Evolutionary conservation across 140 eudicot genomes (phyloP).

Genomic region (Erigeron philadelphicus): DNA sequence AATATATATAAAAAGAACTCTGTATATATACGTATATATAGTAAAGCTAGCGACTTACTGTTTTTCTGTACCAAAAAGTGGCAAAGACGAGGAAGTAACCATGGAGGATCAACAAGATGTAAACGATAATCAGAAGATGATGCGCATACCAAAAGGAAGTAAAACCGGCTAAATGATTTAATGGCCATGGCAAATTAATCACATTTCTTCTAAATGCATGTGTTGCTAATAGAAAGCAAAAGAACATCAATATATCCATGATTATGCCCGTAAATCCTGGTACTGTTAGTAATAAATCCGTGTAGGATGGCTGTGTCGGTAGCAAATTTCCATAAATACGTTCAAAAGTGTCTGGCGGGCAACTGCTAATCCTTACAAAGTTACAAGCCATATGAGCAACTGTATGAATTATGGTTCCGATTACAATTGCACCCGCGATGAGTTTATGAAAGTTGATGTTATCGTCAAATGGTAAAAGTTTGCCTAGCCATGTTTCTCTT

Average conservation of each 20-base stretch:
- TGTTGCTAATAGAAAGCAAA: slow-evolving; percentile 69
- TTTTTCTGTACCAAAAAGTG: slow-evolving; percentile 53
- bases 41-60: slow-evolving; percentile 50
- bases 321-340: slow-evolving; percentile 47
- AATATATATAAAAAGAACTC: not conserved
- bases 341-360: slow-evolving; percentile 42
- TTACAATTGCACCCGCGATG: slow-evolving; percentile 48
- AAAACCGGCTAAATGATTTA: slow-evolving; percentile 73
- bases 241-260: slow-evolving; percentile 69
- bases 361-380: slow-evolving; percentile 46
- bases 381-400: slow-evolving; percentile 56
- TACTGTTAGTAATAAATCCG: slow-evolving; percentile 39
- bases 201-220: slow-evolving; percentile 82
- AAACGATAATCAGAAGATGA: slow-evolving; percentile 74
- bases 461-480: slow-evolving; percentile 71
- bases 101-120: slow-evolving; percentile 65
- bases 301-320: slow-evolving; percentile 55
- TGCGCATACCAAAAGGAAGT: slow-evolving; percentile 96
- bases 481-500: slow-evolving; percentile 70
- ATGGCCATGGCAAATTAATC: slow-evolving; percentile 64
- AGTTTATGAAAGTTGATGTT: slow-evolving; percentile 90
- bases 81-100: slow-evolving; percentile 70
- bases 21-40: not conserved
- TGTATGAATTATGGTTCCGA: slow-evolving; percentile 50
- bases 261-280: slow-evolving; percentile 67